Evolutionary conservation across 108 stramenopile genomes (phyloP).

Genomic region (Pseudonitzschia multiseries): DNA sequence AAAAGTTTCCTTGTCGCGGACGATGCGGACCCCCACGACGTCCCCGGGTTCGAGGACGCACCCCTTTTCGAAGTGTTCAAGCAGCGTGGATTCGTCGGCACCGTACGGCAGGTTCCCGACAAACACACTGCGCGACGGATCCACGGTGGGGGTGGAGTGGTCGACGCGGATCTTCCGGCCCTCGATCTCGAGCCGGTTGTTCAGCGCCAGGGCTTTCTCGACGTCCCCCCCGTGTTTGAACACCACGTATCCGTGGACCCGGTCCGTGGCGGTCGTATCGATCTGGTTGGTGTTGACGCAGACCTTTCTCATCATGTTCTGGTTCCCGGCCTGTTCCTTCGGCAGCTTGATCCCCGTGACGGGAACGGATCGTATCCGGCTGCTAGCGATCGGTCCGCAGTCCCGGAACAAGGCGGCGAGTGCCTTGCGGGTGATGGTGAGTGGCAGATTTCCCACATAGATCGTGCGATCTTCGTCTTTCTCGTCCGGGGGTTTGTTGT

Average conservation of each 20-base stretch:
- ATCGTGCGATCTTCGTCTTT: constrained; percentile 60
- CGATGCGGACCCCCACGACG: constrained; percentile 67
- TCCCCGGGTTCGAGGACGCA: constrained; percentile 43
- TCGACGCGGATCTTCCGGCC: constrained; percentile 48
- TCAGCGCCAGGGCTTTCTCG: constrained; percentile 59
- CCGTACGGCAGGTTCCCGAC: constrained; percentile 77
- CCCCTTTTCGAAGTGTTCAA: constrained; percentile 55
- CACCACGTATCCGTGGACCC: constrained; percentile 76
- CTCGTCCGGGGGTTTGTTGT: constrained; percentile 1
- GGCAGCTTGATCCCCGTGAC: constrained; percentile 76
- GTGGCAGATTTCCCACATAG: constrained; percentile 83
- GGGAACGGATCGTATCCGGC: constrained; percentile 68
- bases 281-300: constrained; percentile 66
- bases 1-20: constrained; percentile 76
- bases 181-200: constrained; percentile 50
- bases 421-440: constrained; percentile 50
- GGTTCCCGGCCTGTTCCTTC: constrained; percentile 67
- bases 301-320: constrained; percentile 70
- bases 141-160: constrained; percentile 44
- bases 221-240: constrained; percentile 58
- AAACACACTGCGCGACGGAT: constrained; percentile 69
- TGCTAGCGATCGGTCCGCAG: constrained; percentile 55
- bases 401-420: constrained; percentile 58
- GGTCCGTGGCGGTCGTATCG: constrained; percentile 31
- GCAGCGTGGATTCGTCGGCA: constrained; percentile 67